phyloP scores from a whole-genome alignment of 2,329 filamentous ascomycete species.

The Alternaria ventricosa region DNA sequence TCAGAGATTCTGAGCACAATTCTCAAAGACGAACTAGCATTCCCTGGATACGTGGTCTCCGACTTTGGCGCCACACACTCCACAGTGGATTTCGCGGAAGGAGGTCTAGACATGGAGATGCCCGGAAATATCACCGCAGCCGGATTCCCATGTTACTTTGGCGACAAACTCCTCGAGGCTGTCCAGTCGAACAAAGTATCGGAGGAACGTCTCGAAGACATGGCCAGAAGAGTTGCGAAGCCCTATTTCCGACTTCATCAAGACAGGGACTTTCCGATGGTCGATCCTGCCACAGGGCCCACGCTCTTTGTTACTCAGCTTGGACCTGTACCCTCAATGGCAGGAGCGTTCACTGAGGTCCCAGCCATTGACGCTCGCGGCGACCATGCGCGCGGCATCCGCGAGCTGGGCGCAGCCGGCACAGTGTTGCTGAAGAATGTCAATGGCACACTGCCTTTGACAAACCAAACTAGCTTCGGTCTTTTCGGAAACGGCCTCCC shows the following conservation, averaged over 20 bases:
- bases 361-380: slow-evolving; percentile 48
- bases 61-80: slow-evolving; percentile 56
- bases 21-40: slow-evolving; percentile 60
- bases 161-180: slow-evolving; percentile 46
- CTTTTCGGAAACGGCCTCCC: slow-evolving; percentile 59
- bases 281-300: slow-evolving; percentile 37
- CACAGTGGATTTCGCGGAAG: slow-evolving; percentile 53
- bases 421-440: slow-evolving; percentile 58
- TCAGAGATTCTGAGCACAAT: slow-evolving; percentile 56
- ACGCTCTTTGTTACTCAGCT: slow-evolving; percentile 43
- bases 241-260: slow-evolving; percentile 54
- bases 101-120: slow-evolving; percentile 59
- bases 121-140: slow-evolving; percentile 35
- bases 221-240: slow-evolving; percentile 55
- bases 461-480: slow-evolving; percentile 52
- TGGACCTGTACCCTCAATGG: not conserved
- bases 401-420: slow-evolving; percentile 50
- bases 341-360: not conserved
- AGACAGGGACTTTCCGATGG: slow-evolving; percentile 42
- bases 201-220: slow-evolving; percentile 52
- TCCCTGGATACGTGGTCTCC: slow-evolving; percentile 51
- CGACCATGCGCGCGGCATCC: slow-evolving; percentile 49
- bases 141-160: slow-evolving; percentile 40
- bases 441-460: slow-evolving; percentile 58
- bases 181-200: slow-evolving; percentile 46